phyloP scores from a whole-genome alignment of 2,329 filamentous ascomycete genomes.

The Furcasterigmium sp. region DNA sequence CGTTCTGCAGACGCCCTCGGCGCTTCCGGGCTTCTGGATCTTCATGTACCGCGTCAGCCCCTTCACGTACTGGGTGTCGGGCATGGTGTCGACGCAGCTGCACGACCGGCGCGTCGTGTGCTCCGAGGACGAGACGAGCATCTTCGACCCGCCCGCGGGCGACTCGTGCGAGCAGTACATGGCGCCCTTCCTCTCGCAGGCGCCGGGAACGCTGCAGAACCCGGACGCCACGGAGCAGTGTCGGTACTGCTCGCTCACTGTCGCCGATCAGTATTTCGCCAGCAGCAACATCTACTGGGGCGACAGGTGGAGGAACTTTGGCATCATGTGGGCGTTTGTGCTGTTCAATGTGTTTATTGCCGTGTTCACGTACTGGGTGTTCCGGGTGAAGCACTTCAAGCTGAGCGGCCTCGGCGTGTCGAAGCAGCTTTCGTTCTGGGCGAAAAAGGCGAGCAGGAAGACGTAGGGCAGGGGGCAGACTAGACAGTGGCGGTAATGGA shows the following conservation, averaged over 20 bases:
- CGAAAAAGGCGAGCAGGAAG: background rate
- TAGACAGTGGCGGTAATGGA: too few species aligned
- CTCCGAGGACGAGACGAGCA: conserved; percentile 49
- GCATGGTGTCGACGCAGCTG: conserved; percentile 63
- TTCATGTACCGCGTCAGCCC: conserved; percentile 70
- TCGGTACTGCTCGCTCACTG: conserved; percentile 59
- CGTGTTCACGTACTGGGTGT: conserved; percentile 56
- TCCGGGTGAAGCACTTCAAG: conserved; percentile 43
- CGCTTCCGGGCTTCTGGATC: conserved; percentile 67
- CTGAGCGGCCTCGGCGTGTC: background rate
- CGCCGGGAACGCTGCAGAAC: conserved; percentile 58
- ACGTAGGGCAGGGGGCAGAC: too few species aligned
- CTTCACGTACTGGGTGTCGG: conserved; percentile 64
- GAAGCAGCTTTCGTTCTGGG: background rate
- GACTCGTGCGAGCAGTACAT: conserved; percentile 63
- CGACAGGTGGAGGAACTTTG: conserved; percentile 65
- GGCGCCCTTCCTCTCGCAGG: conserved; percentile 41
- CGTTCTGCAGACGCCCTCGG: conserved; percentile 53
- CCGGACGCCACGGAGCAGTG: conserved; percentile 50
- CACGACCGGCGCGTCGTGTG: conserved; percentile 48
- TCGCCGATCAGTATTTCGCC: conserved; percentile 56
- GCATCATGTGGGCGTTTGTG: conserved; percentile 63
- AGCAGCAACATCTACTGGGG: conserved; percentile 40
- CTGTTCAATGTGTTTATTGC: conserved; percentile 57
- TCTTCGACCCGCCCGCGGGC: conserved; percentile 58